Evolutionary conservation across 1,284 basidiomycete genomes (phyloP).

Genomic region (Ustilago tritici): DNA sequence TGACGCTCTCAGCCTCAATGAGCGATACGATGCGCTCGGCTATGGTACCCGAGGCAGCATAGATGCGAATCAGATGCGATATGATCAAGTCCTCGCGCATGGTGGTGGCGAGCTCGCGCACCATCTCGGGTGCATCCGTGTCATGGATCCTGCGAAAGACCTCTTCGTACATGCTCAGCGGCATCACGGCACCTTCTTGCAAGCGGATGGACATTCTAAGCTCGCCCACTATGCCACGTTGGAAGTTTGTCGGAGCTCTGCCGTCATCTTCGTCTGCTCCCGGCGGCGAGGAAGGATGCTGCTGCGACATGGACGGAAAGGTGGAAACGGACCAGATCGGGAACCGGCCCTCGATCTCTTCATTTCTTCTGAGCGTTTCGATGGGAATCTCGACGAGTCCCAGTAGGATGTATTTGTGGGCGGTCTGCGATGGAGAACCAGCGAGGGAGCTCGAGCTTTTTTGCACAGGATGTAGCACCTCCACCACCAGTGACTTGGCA

Average conservation of each 20-base stretch:
- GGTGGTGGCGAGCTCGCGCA: constrained; percentile 39
- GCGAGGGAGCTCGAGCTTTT: constrained; percentile 28
- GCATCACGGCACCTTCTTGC: constrained; percentile 54
- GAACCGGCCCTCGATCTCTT: constrained; percentile 61
- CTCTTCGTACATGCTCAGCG: constrained; percentile 52
- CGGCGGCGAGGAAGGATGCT: constrained; percentile 4
- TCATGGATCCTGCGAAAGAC: constrained; percentile 43
- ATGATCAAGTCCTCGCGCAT: constrained; percentile 57
- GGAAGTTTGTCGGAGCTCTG: constrained; percentile 28
- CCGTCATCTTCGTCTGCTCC: constrained; percentile 26
- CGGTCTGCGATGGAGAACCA: constrained; percentile 17
- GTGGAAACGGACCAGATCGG: constrained; percentile 58
- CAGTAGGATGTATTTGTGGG: constrained; percentile 46
- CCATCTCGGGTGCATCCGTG: constrained; percentile 27
- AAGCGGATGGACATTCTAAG: constrained; percentile 48
- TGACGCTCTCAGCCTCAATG: constrained; percentile 48
- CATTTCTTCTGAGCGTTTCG: constrained; percentile 59
- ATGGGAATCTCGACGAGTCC: constrained; percentile 60
- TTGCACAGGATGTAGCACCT: constrained; percentile 51
- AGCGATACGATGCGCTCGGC: constrained; percentile 47
- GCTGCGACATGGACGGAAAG: constrained; percentile 10
- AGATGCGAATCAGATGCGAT: constrained; percentile 54
- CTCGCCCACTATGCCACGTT: constrained; percentile 58
- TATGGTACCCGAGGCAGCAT: constrained; percentile 56
- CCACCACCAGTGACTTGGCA: constrained; percentile 45